Evolutionary conservation across 768 basidiomycete genomes (phyloP).

Genomic region (Agaricus subrufescens): DNA sequence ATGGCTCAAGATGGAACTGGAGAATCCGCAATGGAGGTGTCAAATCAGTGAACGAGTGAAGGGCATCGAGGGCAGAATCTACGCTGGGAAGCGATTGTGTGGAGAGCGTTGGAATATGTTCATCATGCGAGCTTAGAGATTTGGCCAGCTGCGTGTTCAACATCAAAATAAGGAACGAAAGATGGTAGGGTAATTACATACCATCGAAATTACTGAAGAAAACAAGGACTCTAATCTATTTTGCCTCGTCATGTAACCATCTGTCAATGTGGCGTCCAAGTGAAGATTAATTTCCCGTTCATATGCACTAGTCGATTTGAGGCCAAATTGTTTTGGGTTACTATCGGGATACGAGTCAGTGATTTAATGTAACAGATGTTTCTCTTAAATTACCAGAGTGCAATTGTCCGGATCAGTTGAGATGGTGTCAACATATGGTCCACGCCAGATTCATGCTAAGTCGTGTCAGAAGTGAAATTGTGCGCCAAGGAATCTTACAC

Average conservation of each 20-base stretch:
- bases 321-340: slow-evolving; percentile 32
- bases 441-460: neutral
- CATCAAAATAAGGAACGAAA: neutral
- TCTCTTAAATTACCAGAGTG: neutral
- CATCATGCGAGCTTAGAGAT: neutral
- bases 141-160: neutral
- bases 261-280: slow-evolving; percentile 30
- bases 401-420: neutral
- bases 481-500: neutral
- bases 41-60: neutral
- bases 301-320: slow-evolving; percentile 35
- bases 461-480: neutral
- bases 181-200: neutral
- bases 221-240: slow-evolving; percentile 2
- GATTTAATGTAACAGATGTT: neutral
- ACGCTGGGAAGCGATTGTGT: neutral
- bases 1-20: neutral
- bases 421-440: slow-evolving; percentile 3
- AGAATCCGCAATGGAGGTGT: neutral
- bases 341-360: slow-evolving; percentile 23
- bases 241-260: slow-evolving; percentile 20
- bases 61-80: neutral
- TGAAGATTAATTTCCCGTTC: slow-evolving; percentile 32
- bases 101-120: neutral
- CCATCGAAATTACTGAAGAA: neutral